phyloP scores from a whole-genome alignment of 768 basidiomycete genomes.

The Rhizopogon sp. region DNA sequence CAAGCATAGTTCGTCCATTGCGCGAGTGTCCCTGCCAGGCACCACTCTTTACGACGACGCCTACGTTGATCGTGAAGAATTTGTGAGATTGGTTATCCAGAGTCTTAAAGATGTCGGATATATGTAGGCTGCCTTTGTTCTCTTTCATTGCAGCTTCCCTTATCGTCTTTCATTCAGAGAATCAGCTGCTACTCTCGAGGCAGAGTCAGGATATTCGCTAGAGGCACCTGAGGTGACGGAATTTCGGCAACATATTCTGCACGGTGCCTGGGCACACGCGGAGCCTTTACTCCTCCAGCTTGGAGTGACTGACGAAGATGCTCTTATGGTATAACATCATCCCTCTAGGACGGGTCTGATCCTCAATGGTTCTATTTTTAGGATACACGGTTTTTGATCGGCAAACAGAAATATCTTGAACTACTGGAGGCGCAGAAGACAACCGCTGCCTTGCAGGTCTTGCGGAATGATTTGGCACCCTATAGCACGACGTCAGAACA shows the following conservation, averaged over 20 bases:
- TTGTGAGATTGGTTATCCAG: slow-evolving; percentile 84
- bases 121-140: slow-evolving; percentile 36
- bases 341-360: slow-evolving; percentile 1
- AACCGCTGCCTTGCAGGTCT: slow-evolving; percentile 75
- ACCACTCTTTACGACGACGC: slow-evolving; percentile 76
- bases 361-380: slow-evolving; percentile 28
- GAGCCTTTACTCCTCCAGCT: slow-evolving; percentile 63
- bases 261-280: slow-evolving; percentile 78
- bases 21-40: slow-evolving; percentile 66
- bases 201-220: slow-evolving; percentile 87
- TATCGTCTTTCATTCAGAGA: slow-evolving; percentile 47
- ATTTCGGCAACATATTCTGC: slow-evolving; percentile 76
- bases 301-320: slow-evolving; percentile 64
- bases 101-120: slow-evolving; percentile 86
- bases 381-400: slow-evolving; percentile 84
- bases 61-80: slow-evolving; percentile 82
- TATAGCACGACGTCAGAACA: slow-evolving; percentile 74
- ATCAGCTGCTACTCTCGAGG: slow-evolving; percentile 83
- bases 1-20: slow-evolving; percentile 45
- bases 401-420: slow-evolving; percentile 95
- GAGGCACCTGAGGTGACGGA: slow-evolving; percentile 73
- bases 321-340: slow-evolving; percentile 55
- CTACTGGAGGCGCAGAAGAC: slow-evolving; percentile 77
- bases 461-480: slow-evolving; percentile 87
- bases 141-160: slow-evolving; percentile 5